phyloP scores from a whole-genome alignment of 768 basidiomycete species.

The Phylloporus scabripes region DNA sequence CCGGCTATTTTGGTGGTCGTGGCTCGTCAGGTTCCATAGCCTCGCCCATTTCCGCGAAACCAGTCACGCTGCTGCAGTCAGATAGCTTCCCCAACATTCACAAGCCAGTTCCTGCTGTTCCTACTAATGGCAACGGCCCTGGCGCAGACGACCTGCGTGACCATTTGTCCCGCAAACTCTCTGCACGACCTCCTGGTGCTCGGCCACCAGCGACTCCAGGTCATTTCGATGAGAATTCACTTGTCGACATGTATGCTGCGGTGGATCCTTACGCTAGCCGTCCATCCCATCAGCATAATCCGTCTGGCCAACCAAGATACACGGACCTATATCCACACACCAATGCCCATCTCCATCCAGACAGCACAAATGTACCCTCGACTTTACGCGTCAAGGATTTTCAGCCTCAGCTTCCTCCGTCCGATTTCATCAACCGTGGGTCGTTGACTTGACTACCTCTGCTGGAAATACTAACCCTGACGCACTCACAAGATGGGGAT shows the following conservation, averaged over 20 bases:
- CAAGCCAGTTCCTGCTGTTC: conserved; percentile 30
- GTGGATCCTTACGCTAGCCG: conserved; percentile 15
- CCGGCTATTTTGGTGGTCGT: conserved; percentile 10
- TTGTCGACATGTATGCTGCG: conserved; percentile 21
- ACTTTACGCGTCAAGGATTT: conserved; percentile 18
- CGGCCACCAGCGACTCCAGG: conserved; percentile 24
- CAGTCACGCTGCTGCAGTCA: conserved; percentile 8
- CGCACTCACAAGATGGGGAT: conserved; percentile 14
- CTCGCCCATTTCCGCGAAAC: conserved; percentile 18
- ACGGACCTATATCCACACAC: conserved; percentile 13
- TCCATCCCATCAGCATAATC: conserved; percentile 19
- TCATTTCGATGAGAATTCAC: conserved; percentile 20
- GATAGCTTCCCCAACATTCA: conserved; percentile 22
- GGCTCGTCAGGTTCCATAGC: conserved; percentile 20
- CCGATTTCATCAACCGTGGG: conserved; percentile 25
- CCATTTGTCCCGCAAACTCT: conserved; percentile 16
- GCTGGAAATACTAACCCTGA: conserved; percentile 1
- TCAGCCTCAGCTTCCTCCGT: conserved; percentile 14
- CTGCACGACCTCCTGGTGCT: conserved; percentile 27
- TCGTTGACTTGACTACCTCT: background rate
- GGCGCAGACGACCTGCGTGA: conserved; percentile 20
- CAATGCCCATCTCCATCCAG: conserved; percentile 11
- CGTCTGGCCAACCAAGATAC: conserved; percentile 16
- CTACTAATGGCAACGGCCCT: conserved; percentile 10
- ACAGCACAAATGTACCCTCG: conserved; percentile 7